Evolutionary conservation across 2,329 filamentous ascomycete species (phyloP).

Genomic region (Fonsecaea nubica): DNA sequence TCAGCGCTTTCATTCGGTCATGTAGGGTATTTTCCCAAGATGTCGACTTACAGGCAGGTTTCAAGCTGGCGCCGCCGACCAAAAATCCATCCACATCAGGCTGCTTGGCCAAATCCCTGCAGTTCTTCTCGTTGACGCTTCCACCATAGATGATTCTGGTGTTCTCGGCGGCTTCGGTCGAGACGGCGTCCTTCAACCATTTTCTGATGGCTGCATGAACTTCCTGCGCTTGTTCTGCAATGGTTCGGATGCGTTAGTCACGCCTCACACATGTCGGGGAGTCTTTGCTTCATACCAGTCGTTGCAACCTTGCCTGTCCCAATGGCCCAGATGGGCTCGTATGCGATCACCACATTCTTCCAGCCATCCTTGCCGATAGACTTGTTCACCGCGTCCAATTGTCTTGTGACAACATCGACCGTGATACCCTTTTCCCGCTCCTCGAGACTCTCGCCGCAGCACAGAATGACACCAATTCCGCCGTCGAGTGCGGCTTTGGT

Average conservation of each 20-base stretch:
- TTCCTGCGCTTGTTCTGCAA: conserved; percentile 83
- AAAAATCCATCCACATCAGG: conserved; percentile 97
- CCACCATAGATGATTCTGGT: conserved; percentile 96
- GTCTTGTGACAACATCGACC: conserved; percentile 71
- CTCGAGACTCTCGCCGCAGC: conserved; percentile 93
- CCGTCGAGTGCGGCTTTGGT: conserved; percentile 89
- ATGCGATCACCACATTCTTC: conserved; percentile 93
- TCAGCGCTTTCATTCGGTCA: conserved; percentile 13
- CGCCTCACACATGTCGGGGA: neutral
- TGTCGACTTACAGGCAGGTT: conserved; percentile 79
- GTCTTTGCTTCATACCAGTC: conserved; percentile 46
- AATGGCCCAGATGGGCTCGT: conserved; percentile 94
- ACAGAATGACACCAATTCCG: conserved; percentile 90
- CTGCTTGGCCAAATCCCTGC: conserved; percentile 88
- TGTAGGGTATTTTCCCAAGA: neutral
- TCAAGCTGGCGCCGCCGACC: conserved; percentile 93
- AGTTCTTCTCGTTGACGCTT: conserved; percentile 98
- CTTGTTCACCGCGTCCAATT: conserved; percentile 82
- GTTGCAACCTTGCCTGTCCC: conserved; percentile 94
- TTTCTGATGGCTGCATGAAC: conserved; percentile 89
- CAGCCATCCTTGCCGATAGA: conserved; percentile 74
- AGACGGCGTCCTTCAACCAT: conserved; percentile 79
- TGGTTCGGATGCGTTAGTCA: conserved; percentile 11
- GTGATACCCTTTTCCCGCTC: conserved; percentile 45
- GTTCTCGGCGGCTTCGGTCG: conserved; percentile 78